Base-by-base conservation (phyloP, 768 basidiomycete genomes). In the Serendipita sp. region DNA sequence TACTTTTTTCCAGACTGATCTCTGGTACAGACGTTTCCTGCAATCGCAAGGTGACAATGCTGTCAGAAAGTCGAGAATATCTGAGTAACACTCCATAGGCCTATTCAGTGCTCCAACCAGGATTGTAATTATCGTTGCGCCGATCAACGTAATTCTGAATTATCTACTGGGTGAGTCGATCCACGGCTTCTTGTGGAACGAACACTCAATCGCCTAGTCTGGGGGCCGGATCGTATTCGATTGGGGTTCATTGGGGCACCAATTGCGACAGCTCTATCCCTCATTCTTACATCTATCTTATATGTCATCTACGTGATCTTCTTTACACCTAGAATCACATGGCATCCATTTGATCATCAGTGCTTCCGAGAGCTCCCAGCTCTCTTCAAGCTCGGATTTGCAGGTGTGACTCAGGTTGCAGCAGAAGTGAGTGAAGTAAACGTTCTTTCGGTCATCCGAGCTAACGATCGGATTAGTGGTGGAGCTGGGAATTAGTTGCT, bases 401-500 rank as follows among this genome's bases (percentile, higher is more conserved):
- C 89, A 8, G 93, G 95, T 8, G 83, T 91, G 24, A 86, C 85
- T 79, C 64, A 56, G 45, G 46, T 60, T 3, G 66, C 67, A n/a
- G 63, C 54, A 51, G 47, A 53, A 4, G 37, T 66, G 45, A 7
- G 8, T 45, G 30, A 10, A 8, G n/a, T 16, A 35, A 38, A 10
- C 35, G 32, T 3, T 45, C 7, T 66, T 2, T 65, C 24, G 3
- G n/a, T 48, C 16, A 8, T 34, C 63, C 30, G 53, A 54, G n/a
- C n/a, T n/a, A 16, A 24, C 15, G 7, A 2, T 90, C 89, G 0
- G 85, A 83, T 2, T 95, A 96, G 74, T 98, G 94, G 95, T 97
- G 94, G 92, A 86, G 88, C 45, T 95, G 95, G 95, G 93, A 96
- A 74, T 79, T 92, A 3, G n/a, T n/a, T n/a, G n/a, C 85, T 28